Evolutionary conservation across 352 stramenopile genomes (phyloP).

Genomic region (Halophytophthora polymorphica): DNA sequence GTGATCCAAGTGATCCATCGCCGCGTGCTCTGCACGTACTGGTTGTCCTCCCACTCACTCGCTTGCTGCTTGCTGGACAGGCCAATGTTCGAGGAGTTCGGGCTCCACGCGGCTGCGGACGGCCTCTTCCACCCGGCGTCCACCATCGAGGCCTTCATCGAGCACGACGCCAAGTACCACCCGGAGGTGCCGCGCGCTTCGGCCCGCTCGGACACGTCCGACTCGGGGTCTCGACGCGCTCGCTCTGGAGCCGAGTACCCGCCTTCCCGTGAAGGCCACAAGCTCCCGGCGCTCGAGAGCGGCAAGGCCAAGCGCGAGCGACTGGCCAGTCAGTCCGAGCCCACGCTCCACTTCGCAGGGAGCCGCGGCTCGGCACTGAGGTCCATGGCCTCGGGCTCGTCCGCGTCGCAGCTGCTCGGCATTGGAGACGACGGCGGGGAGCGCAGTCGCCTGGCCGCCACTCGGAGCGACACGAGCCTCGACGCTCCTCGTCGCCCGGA

Average conservation of each 20-base stretch:
- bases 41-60: too few relatives aligned
- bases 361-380: conserved; percentile 14
- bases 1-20: too few relatives aligned
- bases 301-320: conserved; percentile 29
- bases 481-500: conserved; percentile 42
- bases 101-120: conserved; percentile 59
- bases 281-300: conserved; percentile 23
- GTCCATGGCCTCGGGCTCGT: conserved; percentile 13
- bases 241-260: conserved; percentile 31
- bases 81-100: conserved; percentile 57
- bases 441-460: conserved; percentile 24
- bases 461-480: conserved; percentile 60
- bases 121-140: conserved; percentile 78
- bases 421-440: conserved; percentile 1
- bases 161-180: conserved; percentile 71
- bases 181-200: conserved; percentile 9
- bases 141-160: conserved; percentile 69
- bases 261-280: conserved; percentile 33
- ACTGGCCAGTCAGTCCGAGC: conserved; percentile 25
- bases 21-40: too few relatives aligned
- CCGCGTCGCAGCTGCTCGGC: conserved; percentile 12
- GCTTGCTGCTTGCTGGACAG: conserved; percentile 11
- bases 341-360: conserved; percentile 14
- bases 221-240: conserved; percentile 5
- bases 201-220: conserved; percentile 3